phyloP scores from a whole-genome alignment of 2,329 filamentous ascomycete species.

The Chaetothyriales sp. region DNA sequence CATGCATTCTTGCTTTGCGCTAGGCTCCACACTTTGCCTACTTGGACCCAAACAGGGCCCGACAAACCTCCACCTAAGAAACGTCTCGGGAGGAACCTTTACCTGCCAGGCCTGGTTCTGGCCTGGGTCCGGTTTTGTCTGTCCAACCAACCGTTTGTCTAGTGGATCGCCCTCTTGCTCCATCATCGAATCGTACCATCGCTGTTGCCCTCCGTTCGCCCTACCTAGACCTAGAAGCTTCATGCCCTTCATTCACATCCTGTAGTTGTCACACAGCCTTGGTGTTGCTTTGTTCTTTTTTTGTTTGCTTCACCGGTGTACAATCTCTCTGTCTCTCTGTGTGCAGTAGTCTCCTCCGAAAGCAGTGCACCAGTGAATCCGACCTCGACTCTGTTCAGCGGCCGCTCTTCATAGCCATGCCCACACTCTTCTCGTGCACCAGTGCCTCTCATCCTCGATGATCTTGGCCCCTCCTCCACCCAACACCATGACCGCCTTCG shows the following conservation, averaged over 20 bases:
- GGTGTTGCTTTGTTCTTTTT: background rate
- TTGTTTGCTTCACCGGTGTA: background rate
- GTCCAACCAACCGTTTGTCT: conserved; percentile 11
- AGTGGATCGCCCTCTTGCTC: conserved; percentile 8
- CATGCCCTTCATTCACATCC: background rate
- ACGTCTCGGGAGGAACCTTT: background rate
- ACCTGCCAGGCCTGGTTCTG: background rate
- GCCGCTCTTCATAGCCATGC: background rate
- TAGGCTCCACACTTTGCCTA: background rate
- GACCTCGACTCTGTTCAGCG: background rate
- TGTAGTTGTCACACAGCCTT: background rate
- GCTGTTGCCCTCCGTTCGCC: conserved; percentile 2
- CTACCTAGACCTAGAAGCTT: background rate
- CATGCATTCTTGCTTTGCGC: background rate
- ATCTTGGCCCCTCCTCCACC: background rate
- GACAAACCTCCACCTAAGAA: background rate
- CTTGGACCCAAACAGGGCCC: background rate
- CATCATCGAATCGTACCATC: conserved; percentile 13
- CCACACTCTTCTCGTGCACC: background rate
- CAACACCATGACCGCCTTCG: conserved; percentile 11
- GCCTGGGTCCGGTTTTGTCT: background rate
- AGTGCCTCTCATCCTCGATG: background rate
- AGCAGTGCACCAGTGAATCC: background rate
- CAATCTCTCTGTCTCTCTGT: background rate
- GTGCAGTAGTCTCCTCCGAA: background rate